Evolutionary conservation across 495 filamentous ascomycete genomes (phyloP), one percentile per base, ranked within the genome.

Genomic region (Tuber melanosporum): DNA sequence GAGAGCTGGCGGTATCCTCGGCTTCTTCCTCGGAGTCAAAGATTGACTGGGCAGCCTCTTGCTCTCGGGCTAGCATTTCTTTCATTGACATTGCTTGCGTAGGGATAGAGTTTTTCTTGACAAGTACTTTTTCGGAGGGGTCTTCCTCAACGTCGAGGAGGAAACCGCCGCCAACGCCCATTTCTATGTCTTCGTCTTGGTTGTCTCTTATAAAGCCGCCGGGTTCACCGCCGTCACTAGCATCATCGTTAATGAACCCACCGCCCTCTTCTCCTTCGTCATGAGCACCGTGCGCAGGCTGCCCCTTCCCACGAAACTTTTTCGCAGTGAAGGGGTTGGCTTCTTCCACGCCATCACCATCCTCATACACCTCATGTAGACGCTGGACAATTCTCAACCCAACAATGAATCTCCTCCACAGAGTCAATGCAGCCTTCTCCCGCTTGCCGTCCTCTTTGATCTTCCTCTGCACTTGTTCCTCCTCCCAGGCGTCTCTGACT

Each of bases 361-460:
- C 83, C 4, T 91, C 92, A 86, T 97, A 96, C 72, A 97, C 93
- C 73, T 91, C 88, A 57, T 88, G 86, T 45, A 99, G 90, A 57
- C 94, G 87, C 84, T 94, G 89, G 47, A 92, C 87, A 78, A 98
- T 94, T 62, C 93, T 87, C 84, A 97, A 78, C 1, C 94, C 94
- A 87, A 93, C 91, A 62, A 97, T 75, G 77, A 97, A 93, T 83
- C 92, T 97, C 73, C 91, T 88, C 95, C 96, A 99, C 79, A 89
- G 90, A 43, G 87, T 88, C 78, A 98, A 81, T 26, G 92, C 92
- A 36, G 87, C 86, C 79, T 92, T 93, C 78, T 92, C 89, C 32
- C 91, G 87, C 85, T 97, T 98, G 69, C 90, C 90, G 81, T 94
- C 89, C 83, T 97, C 94, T 78, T 92, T 94, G 76, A 89, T 88